A percentile compares a stretch with the other conserved stretches of the same genome.
These are phyloP conservation scores for Tuber umbilicatum DNA, from an alignment of 495 filamentous ascomycete species.

Conservation along the genomic window DNA sequence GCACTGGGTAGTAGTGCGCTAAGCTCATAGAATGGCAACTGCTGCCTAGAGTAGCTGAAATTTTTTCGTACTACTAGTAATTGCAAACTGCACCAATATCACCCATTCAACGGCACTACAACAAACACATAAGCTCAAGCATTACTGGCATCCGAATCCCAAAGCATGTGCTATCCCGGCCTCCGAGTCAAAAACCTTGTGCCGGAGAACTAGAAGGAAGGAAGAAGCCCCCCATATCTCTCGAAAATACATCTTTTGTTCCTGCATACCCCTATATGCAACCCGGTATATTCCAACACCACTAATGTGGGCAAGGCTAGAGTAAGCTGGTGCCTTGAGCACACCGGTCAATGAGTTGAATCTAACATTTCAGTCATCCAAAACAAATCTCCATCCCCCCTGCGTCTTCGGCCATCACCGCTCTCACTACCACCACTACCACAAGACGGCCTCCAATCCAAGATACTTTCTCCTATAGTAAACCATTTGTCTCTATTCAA, in stretches of 20 bases:
- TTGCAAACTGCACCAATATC: background rate
- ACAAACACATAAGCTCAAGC: background rate
- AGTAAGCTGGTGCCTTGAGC: slow-evolving; percentile 3
- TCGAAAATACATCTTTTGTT: background rate
- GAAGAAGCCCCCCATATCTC: background rate
- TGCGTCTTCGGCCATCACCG: background rate
- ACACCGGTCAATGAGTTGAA: background rate
- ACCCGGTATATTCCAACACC: background rate
- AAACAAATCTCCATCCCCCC: background rate
- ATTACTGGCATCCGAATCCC: background rate
- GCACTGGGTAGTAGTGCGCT: background rate
- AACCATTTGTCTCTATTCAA: background rate
- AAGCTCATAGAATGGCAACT: background rate
- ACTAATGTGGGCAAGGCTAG: background rate
- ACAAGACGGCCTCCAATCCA: background rate
- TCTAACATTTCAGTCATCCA: background rate
- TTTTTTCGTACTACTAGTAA: background rate
- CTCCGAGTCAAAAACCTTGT: background rate
- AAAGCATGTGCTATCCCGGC: background rate
- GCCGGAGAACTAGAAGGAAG: background rate
- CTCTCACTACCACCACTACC: background rate
- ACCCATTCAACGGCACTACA: background rate
- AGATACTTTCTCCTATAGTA: background rate
- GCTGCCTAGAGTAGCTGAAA: slow-evolving; percentile 6
- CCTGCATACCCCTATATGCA: background rate